Evolutionary conservation across 1,139 yeast species (phyloP), one percentile per base, ranked within the genome.

Genomic region (Suhomyces terraborum): DNA sequence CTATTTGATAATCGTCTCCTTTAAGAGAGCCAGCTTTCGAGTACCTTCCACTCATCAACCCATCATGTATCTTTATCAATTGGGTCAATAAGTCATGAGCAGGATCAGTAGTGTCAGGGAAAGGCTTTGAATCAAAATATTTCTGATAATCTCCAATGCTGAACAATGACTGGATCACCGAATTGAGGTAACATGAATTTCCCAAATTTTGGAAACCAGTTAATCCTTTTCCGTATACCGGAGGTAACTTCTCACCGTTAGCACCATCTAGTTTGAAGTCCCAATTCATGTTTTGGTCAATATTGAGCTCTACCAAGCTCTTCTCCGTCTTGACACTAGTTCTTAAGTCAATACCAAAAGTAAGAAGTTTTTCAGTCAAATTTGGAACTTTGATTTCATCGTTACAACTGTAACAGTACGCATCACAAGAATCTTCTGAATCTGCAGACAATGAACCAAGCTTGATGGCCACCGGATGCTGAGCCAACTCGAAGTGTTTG

Each of bases 211-310:
- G 80, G 57, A 94, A 65, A 0, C 98, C 99, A 1, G 95, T 83
- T 42, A 84, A 66, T 6, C 81, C 84, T 29, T 77, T 60, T 1
- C 93, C 95, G 64, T 73, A 82, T 1, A 88, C 66, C 0, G 91
- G 88, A 14, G 64, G 58, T 35, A 87, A 66, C 36, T 76, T 75
- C 33, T 77, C 79, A 17, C 97, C 97, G 46, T 80, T 71, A 3
- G 81, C 80, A 32, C 83, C 83, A 23, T 82, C 83, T 77, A 91
- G 78, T 46, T 80, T 79, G 61, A 94, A 93, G 48, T 91, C 95
- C 97, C 97, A 94, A 53, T 84, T 85, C 64, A 88, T 59, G 60
- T 93, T 93, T 58, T 91, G 97, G 58, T 91, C 97, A 41, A 93
- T 77, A 62, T 94, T 95, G 47, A 93, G 66, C 59, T 93, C 98